Evolutionary conservation across 1,139 yeast species (phyloP), one percentile per base, ranked within the genome.

Genomic region (Blastobotrys ciferrii): DNA sequence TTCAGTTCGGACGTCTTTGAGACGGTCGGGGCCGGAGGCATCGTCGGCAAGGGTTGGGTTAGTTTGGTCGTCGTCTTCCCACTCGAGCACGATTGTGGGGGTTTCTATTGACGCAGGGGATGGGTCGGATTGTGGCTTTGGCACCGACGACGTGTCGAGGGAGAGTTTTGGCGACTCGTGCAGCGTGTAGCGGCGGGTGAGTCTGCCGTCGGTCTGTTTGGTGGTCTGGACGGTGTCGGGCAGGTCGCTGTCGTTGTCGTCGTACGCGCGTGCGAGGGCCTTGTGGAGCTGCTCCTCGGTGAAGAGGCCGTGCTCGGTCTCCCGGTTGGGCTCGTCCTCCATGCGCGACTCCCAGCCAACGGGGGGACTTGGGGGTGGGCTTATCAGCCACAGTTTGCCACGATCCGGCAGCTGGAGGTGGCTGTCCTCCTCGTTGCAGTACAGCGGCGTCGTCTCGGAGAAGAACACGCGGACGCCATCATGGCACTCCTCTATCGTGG

Each of bases 351-450:
- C 63, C 76, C 76, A 73, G 23, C 68, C 75, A 4, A 60, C 66
- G 0, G 76, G 76, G 1, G 76, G 76, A 32, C 72, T 65, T 4
- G 74, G 71, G 6, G 76, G 76, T 1, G 76, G 76, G 13, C 73
- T 67, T 38, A 72, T 70, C 47, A 72, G 62, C 61, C 70, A 64
- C 44, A 71, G 60, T 42, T 61, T 59, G 17, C 74, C 76, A 15
- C 64, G 58, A 46, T 67, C 73, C 1, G 76, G 76, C 28, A 70
- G 64, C 46, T 63, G 59, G 32, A 72, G 58, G 46, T 62, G 56
- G 18, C 45, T 42, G 13, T 48, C 53, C 30, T 30, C 20, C 39
- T 48, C 53, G 17, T 51, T 48, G 31, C 32, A 36, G 32, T 50
- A 48, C 14, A 58, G 44, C 3, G 60, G 59, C 12, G 64, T 62